Base-by-base conservation (phyloP, 1,284 basidiomycete genomes). In the Malassezia dermatis region DNA sequence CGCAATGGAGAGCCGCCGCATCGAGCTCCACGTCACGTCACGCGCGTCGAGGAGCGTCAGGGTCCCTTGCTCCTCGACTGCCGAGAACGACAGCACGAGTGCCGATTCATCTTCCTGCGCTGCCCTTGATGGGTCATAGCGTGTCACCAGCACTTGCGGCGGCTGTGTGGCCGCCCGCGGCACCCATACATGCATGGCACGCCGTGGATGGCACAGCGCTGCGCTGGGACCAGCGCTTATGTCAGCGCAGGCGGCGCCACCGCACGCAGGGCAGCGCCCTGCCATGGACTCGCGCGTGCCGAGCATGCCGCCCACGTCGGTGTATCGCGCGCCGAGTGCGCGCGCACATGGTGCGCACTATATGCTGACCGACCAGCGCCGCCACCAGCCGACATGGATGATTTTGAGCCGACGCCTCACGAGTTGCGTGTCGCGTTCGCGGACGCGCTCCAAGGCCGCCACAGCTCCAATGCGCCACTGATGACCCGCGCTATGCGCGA, bases 381-480 rank as follows among this genome's bases (percentile, higher is more conserved):
- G 4, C 51, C 56, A 13, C 51, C 46, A 11, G 13, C 45, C 8
- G 41, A 47, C 1, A 53, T 53, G 0, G 69, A 70, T 12, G 63
- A 69, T 17, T 55, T 88, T 65, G 80, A 80, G 15, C 86, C 85
- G 1, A 87, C 84, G 1, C 63, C 83, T 3, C 79, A 82, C 10
- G 89, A 93, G 71, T 76, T 91, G 56, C 83, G 82, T 64, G 78
- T 79, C 2, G 84, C 86, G 0, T 77, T 75, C 54, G 84, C 88
- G 62, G 79, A 81, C 0, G 80, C 81, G 19, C 77, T 80, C 4
- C 80, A 82, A 6, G 80, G 83, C 3, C 81, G 82, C 0, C 80
- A 84, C 49, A 79, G 84, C 1, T 77, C 89, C 4, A 83, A 90
- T 73, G 85, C 84, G 0, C 88, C 89, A 5, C 76, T 91, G 8